Base-by-base conservation (phyloP, 2,329 filamentous ascomycete species). In the Paraphaeosphaeria minitans region DNA sequence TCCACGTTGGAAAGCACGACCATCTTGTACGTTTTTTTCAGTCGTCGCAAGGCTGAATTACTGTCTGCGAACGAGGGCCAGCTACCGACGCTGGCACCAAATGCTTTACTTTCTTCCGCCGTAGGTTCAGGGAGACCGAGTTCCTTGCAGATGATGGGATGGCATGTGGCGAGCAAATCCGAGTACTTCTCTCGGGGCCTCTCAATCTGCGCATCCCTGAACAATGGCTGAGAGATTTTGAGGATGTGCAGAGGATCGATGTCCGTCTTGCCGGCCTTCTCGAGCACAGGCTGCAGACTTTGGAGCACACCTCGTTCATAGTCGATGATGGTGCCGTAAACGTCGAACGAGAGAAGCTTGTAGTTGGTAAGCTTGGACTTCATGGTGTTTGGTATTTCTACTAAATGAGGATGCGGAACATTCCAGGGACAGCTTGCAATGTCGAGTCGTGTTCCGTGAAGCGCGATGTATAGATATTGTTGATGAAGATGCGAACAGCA, bases 251-350 rank as follows among this genome's bases (percentile, higher is more conserved):
- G 67, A 13, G 59, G 61, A 31, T 70, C 66, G 4, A 73, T 49
- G 22, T 70, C 55, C 9, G 65, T 48, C n/a, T 68, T 67, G 37
- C 55, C 55, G 42, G 61, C 60, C n/a, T 64, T 67, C 29, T 81
- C 71, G 35, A 85, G 76, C 13, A 85, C 69, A 0, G 84, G 81
- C 24, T 81, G 70, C 1, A 92, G 80, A 3, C 83, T 81, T 2
- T 75, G 64, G 53, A 83, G 75, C 57, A 92, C 83, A 58, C 89
- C 89, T n/a, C 79, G 73, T 73, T 92, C 88, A 89, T 89, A 92
- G 79, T 93, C 89, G 60, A 93, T 85, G 3, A 93, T 83, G 0
- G 91, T 94, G 74, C 90, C 90, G 75, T 91, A 93, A 79, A 90
- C 87, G 77, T 94, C 90, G 77, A 93, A 92, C 68, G 86, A 87